Evolutionary conservation across 352 stramenopile species (phyloP).

Genomic region (Phytophthora cactorum): DNA sequence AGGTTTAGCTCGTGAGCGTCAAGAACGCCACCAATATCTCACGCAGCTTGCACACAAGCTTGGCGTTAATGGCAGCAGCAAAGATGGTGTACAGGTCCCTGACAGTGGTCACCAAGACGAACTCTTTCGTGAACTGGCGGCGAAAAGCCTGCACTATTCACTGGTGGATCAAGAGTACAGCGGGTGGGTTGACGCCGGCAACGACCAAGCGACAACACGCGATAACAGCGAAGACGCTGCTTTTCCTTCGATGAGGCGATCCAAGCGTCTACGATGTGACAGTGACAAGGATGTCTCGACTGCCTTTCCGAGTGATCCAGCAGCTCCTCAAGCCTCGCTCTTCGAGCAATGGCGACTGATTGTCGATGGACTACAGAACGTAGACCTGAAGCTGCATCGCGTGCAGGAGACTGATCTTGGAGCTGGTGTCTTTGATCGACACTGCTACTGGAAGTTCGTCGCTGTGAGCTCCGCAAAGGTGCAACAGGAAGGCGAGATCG

Average conservation of each 20-base stretch:
- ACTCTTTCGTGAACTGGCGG: constrained; percentile 36
- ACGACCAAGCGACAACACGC: background rate
- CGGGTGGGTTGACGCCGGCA: constrained; percentile 12
- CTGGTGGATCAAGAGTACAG: constrained; percentile 43
- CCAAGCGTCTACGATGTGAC: constrained; percentile 19
- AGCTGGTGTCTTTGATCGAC: constrained; percentile 13
- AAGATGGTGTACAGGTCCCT: background rate
- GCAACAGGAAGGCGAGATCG: constrained; percentile 27
- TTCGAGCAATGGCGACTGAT: constrained; percentile 42
- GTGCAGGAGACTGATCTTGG: constrained; percentile 22
- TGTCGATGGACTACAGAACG: constrained; percentile 43
- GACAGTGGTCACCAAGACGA: constrained; percentile 5
- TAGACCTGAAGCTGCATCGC: constrained; percentile 38
- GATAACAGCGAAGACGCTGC: constrained; percentile 1
- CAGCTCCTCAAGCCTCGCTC: constrained; percentile 19
- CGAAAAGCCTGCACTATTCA: constrained; percentile 44
- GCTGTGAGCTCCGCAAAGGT: constrained; percentile 25
- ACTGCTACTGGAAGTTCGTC: constrained; percentile 39
- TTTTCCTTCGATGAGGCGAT: constrained; percentile 2
- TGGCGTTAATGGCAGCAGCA: background rate
- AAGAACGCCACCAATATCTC: constrained; percentile 44
- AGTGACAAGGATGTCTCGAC: constrained; percentile 22
- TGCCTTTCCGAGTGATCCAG: background rate
- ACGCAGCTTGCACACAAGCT: constrained; percentile 32
- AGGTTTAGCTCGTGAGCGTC: constrained; percentile 33